Conservation (phyloP, 2,329 filamentous ascomycete species). For the Hypocreales sp. region DNA sequence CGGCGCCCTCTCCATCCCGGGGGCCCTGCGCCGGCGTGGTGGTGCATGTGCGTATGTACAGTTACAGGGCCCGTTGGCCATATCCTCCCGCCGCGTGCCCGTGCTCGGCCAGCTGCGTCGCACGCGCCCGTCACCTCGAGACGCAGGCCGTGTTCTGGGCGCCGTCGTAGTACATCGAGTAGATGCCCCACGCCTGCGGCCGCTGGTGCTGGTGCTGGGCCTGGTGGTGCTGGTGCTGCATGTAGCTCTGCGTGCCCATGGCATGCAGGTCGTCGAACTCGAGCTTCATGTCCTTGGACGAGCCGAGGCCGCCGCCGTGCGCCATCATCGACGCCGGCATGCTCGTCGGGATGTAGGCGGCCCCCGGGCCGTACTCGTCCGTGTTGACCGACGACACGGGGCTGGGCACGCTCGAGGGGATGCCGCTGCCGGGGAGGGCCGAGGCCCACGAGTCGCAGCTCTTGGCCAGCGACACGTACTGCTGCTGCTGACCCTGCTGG, state of each 20-base stretch:
- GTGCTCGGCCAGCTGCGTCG: no score
- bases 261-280: slow-evolving; percentile 22
- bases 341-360: slow-evolving; percentile 31
- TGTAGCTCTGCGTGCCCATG: slow-evolving; percentile 9
- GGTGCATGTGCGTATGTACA: no score
- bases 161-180: slow-evolving; percentile 15
- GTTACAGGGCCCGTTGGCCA: no score
- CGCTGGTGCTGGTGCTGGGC: slow-evolving; percentile 11
- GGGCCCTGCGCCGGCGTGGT: no score
- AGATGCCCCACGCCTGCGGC: slow-evolving; percentile 16
- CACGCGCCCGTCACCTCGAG: slow-evolving; percentile 5
- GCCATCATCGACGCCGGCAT: slow-evolving; percentile 28
- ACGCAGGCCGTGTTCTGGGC: slow-evolving; percentile 4
- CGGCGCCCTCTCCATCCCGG: no score
- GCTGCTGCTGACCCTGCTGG: no score
- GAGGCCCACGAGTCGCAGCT: slow-evolving; percentile 30
- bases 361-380: slow-evolving; percentile 26
- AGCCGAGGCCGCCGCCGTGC: slow-evolving; percentile 8
- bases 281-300: slow-evolving; percentile 19
- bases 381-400: slow-evolving; percentile 31
- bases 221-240: slow-evolving; percentile 14
- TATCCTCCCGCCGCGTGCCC: no score
- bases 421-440: slow-evolving; percentile 22
- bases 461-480: slow-evolving; percentile 22
- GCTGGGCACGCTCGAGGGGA: slow-evolving; percentile 34